Base-by-base conservation (phyloP, 1,284 basidiomycete species). In the Sutorius eximius region DNA sequence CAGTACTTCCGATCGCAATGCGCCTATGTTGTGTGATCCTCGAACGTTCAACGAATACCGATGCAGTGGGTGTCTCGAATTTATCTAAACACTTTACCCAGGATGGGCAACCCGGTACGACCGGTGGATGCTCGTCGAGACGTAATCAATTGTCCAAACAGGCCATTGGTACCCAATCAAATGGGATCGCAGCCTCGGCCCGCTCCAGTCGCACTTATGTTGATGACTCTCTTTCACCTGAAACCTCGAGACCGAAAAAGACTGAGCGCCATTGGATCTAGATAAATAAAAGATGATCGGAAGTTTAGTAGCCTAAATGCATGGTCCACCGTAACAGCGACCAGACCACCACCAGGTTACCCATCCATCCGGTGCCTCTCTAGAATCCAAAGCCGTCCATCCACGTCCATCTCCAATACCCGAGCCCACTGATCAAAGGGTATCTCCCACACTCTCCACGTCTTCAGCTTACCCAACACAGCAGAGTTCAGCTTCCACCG, bases 301-400 rank as follows among this genome's bases (percentile, higher is more conserved):
- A 44, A 45, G n/a, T 27, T 27, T 5, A 44, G 10, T 9, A 49
- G 20, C 20, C 18, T 20, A 42, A 16, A 15, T 1, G 2, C 12
- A 9, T 16, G 9, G 34, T 20, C 4, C 18, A 22, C 38, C 22
- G 13, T 20, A 22, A 15, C 40, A 22, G 13, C 40, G 13, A 41
- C 6, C 43, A 9, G 13, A 41, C 13, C 43, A 5, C 11, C 9
- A 16, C 11, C 45, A 11, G 18, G 33, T 27, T 27, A 41, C 44
- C 24, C 34, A 9, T 37, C 15, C 15, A 22, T 38, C 34, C 10
- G 40, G 32, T 44, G 58, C 51, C 66, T 59, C 51, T 75, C 77
- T 46, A 86, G 57, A 43, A 87, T 81, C 73, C 82, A 84, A 50
- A 87, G 63, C 58, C 77, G 77, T 48, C 77, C 74, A 42, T 59